Percentiles rank a stretch among this genome's conserved stretches.
These are phyloP conservation scores for Neurospora sp. DNA, from an alignment of 495 filamentous ascomycete species.

Conservation along the genomic window DNA sequence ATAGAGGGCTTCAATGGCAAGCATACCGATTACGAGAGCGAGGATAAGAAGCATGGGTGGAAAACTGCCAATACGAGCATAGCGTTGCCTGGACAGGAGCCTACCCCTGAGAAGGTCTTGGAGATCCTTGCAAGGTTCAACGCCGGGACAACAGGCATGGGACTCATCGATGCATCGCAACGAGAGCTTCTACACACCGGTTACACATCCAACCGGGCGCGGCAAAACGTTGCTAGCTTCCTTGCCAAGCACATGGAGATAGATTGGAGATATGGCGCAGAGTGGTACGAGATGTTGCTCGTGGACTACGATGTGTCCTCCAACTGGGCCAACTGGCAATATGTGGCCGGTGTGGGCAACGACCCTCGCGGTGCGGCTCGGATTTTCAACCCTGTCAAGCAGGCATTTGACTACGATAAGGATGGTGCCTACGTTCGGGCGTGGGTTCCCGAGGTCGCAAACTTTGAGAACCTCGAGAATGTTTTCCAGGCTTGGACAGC, in stretches of 20 bases:
- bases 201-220: slow-evolving; percentile 59
- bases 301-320: slow-evolving; percentile 61
- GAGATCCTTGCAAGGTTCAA: slow-evolving; percentile 41
- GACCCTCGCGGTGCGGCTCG: slow-evolving; percentile 53
- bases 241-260: slow-evolving; percentile 60
- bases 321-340: slow-evolving; percentile 76
- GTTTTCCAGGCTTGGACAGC: slow-evolving; percentile 58
- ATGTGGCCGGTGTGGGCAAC: slow-evolving; percentile 63
- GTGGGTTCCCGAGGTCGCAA: slow-evolving; percentile 54
- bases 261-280: slow-evolving; percentile 66
- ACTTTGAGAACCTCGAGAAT: slow-evolving; percentile 40
- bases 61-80: slow-evolving; percentile 16
- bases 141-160: slow-evolving; percentile 54
- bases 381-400: slow-evolving; percentile 66
- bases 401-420: slow-evolving; percentile 59
- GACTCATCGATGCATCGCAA: slow-evolving; percentile 61
- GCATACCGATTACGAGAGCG: slow-evolving; percentile 7
- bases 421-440: slow-evolving; percentile 52
- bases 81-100: slow-evolving; percentile 17
- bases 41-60: slow-evolving; percentile 25
- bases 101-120: slow-evolving; percentile 22
- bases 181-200: slow-evolving; percentile 60
- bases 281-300: slow-evolving; percentile 65
- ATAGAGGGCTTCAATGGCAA: slow-evolving; percentile 48
- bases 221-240: slow-evolving; percentile 64